Conservation (phyloP, 202 grass and related monocot species). For the Hordeum pubiflorum region DNA sequence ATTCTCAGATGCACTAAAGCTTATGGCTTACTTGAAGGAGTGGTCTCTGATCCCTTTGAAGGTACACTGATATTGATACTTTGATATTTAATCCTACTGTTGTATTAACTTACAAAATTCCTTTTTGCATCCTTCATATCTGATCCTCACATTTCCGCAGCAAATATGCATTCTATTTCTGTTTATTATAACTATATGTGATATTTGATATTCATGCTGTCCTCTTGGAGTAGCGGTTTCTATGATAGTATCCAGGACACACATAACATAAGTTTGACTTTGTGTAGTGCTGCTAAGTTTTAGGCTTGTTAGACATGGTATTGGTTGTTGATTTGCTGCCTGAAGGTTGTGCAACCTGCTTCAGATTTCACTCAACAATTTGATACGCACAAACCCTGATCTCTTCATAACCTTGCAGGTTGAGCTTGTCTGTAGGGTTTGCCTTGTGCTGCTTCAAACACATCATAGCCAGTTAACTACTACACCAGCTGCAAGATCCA, state of each 20-base stretch:
- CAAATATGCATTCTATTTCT: not conserved
- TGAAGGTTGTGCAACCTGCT: not conserved
- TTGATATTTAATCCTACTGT: not conserved
- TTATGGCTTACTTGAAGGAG: constrained; percentile 90
- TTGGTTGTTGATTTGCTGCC: not conserved
- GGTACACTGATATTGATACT: constrained; percentile 27
- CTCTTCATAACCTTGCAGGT: constrained; percentile 45
- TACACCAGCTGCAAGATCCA: constrained; percentile 53
- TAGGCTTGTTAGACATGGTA: not conserved
- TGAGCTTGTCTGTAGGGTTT: constrained; percentile 81
- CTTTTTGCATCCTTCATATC: not conserved
- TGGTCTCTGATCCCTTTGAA: constrained; percentile 73
- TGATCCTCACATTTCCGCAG: not conserved
- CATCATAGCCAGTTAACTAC: constrained; percentile 87
- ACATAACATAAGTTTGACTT: not conserved
- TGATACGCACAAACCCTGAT: not conserved
- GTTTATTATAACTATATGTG: not conserved
- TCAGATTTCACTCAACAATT: not conserved
- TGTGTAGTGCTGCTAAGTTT: not conserved
- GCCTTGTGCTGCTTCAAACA: constrained; percentile 73
- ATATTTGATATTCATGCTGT: not conserved
- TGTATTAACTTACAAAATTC: not conserved
- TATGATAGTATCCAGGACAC: too few relatives aligned
- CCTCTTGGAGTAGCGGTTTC: not conserved
- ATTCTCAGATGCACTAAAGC: constrained; percentile 92